Conservation (phyloP, 768 basidiomycete genomes). For the Kwoniella heveanensis region DNA sequence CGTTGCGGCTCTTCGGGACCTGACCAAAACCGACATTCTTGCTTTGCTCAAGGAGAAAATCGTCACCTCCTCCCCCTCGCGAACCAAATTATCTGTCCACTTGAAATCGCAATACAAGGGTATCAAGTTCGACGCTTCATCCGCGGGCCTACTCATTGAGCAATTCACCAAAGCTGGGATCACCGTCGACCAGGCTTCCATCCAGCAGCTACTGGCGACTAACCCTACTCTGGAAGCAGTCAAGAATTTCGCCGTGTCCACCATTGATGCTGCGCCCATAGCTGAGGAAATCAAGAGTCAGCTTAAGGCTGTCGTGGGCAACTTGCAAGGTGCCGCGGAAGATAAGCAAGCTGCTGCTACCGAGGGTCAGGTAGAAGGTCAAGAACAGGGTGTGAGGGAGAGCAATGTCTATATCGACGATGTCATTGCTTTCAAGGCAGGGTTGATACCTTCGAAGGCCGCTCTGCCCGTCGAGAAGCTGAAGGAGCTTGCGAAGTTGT, state of each 20-base stretch:
- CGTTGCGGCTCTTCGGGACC: conserved; percentile 64
- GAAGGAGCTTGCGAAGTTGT: conserved; percentile 35
- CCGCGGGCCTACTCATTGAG: conserved; percentile 66
- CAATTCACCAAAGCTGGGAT: conserved; percentile 61
- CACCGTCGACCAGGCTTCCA: conserved; percentile 61
- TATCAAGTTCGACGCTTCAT: conserved; percentile 65
- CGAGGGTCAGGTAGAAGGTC: conserved; percentile 29
- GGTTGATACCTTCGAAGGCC: conserved; percentile 62
- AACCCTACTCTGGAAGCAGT: conserved; percentile 68
- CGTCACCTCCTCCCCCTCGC: conserved; percentile 68
- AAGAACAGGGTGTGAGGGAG: conserved; percentile 59
- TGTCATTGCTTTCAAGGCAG: conserved; percentile 66
- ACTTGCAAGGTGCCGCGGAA: conserved; percentile 54
- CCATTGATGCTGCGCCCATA: conserved; percentile 50
- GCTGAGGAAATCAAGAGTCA: conserved; percentile 59
- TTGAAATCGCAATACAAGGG: conserved; percentile 67
- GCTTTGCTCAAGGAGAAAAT: conserved; percentile 69
- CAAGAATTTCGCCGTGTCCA: conserved; percentile 65
- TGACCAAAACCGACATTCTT: conserved; percentile 76
- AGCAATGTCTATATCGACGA: conserved; percentile 69
- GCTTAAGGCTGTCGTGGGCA: conserved; percentile 64
- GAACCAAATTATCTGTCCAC: conserved; percentile 84
- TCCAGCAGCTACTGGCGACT: conserved; percentile 62
- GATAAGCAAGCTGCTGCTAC: conserved; percentile 62
- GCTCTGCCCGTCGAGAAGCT: conserved; percentile 65